Base-by-base conservation (phyloP, 2,329 filamentous ascomycete genomes). In the Venturia oleaginea region DNA sequence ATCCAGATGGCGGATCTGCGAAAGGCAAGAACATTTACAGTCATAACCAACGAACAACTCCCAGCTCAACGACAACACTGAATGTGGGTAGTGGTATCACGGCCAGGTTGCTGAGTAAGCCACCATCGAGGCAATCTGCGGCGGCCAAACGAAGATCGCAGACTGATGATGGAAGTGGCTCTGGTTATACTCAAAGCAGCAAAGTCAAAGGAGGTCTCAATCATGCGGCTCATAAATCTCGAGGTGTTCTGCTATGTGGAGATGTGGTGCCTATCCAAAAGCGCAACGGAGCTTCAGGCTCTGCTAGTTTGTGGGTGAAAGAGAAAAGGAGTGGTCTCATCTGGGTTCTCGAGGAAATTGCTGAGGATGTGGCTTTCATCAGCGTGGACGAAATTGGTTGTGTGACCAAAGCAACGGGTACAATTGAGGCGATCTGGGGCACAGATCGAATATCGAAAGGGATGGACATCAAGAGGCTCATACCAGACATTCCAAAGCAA, bases 251-350 rank as follows among this genome's bases (percentile, higher is more conserved):
- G 62, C 82, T 99, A 1, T 99, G 94, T 70, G 94, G 94, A 54
- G 94, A 99, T 74, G 93, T 99, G n/a, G 91, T 99, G 22, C 94
- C 94, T 0, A 99, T 99, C 66, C 90, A 92, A 74, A 99, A 97
- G 76, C 86, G 94, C 66, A 96, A 99, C 71, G 94, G 94, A 4
- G 85, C 88, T 13, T 93, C 88, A 4, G 94, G 94, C 2, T 92
- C 94, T 65, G 94, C 94, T 43, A 97, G 92, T 76, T 79, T 99
- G 46, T 99, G 94, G 94, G 94, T 99, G 3, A 99, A 99, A 78
- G 94, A 99, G 76, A 99, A 99, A 76, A 85, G 88, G 60, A 87
- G 91, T 62, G 92, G 93, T 11, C 78, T 99, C 66, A 97, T 99
- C 66, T 99, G 94, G 94, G 94, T 99, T 10, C 78, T 99, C 2